Conservation (phyloP, 371 early-diverging fungal genomes). For the Mucor irregularis region DNA sequence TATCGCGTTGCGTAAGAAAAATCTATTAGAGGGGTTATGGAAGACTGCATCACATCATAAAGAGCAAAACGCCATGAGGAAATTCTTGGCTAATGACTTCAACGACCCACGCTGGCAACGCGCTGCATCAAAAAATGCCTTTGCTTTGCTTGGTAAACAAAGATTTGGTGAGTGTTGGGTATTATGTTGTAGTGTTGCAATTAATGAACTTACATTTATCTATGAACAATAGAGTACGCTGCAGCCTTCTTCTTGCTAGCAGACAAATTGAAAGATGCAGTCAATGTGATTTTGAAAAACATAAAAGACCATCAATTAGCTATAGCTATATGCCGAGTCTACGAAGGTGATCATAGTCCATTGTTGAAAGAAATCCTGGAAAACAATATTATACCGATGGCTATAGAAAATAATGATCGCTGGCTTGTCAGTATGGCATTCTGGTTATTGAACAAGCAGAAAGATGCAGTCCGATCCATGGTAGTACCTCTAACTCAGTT, state of each 20-base stretch:
- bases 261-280: constrained; percentile 85
- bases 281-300: constrained; percentile 87
- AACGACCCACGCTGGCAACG: constrained; percentile 82
- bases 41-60: constrained; percentile 78
- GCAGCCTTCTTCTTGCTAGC: constrained; percentile 95
- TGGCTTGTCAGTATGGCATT: constrained; percentile 75
- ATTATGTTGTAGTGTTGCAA: too few relatives aligned
- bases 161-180: constrained; percentile 84
- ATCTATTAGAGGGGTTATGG: constrained; percentile 88
- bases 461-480: constrained; percentile 66
- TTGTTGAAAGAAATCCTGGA: constrained; percentile 57
- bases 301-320: constrained; percentile 91
- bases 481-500: constrained; percentile 45
- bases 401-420: constrained; percentile 57
- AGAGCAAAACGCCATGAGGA: constrained; percentile 85
- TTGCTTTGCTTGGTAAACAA: constrained; percentile 92
- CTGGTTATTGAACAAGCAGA: constrained; percentile 63
- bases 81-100: constrained; percentile 92
- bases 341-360: constrained; percentile 82
- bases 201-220: too few relatives aligned
- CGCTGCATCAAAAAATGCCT: constrained; percentile 97
- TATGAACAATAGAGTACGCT: constrained; percentile 70
- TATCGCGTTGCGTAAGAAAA: constrained; percentile 84
- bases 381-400: constrained; percentile 44
- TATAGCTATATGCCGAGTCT: constrained; percentile 83